phyloP scores from a whole-genome alignment of 2,329 filamentous ascomycete species.

The Stagonosporopsis tanaceti region DNA sequence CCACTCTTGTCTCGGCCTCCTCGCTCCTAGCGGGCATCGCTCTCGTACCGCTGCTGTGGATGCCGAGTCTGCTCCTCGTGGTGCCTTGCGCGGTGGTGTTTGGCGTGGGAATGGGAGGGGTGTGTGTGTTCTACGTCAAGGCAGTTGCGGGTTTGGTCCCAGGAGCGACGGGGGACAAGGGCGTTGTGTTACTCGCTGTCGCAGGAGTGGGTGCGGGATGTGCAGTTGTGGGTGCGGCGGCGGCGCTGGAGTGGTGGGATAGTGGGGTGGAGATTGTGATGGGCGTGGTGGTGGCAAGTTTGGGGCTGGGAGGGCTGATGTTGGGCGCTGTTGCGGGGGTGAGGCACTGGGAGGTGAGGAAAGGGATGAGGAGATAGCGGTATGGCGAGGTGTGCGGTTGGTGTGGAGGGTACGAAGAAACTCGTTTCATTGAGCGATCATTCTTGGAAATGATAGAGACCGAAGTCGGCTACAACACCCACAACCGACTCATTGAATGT shows the following conservation, averaged over 20 bases:
- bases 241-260: conserved; percentile 14
- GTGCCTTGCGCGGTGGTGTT: conserved; percentile 8
- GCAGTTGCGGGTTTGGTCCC: neutral
- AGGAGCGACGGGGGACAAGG: conserved; percentile 1
- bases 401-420: too few species aligned
- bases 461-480: too few species aligned
- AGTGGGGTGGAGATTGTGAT: conserved; percentile 3
- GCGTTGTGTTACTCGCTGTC: conserved; percentile 10
- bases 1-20: conserved; percentile 12
- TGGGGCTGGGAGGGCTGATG: neutral
- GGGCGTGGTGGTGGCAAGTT: neutral
- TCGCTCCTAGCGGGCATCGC: conserved; percentile 1
- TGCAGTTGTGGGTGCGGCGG: conserved; percentile 15
- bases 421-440: too few species aligned
- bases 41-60: conserved; percentile 4
- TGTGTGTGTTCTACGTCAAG: conserved; percentile 12
- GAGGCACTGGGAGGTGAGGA: neutral
- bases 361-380: neutral
- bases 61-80: neutral
- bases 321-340: conserved; percentile 1
- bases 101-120: conserved; percentile 18
- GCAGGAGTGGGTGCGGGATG: conserved; percentile 14
- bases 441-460: too few species aligned
- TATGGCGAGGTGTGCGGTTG: too few species aligned
- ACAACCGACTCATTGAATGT: too few species aligned